Percentiles rank a stretch among this genome's conserved stretches.
phyloP scores from a whole-genome alignment of 495 filamentous ascomycete species.

The Apodospora peruviana region DNA sequence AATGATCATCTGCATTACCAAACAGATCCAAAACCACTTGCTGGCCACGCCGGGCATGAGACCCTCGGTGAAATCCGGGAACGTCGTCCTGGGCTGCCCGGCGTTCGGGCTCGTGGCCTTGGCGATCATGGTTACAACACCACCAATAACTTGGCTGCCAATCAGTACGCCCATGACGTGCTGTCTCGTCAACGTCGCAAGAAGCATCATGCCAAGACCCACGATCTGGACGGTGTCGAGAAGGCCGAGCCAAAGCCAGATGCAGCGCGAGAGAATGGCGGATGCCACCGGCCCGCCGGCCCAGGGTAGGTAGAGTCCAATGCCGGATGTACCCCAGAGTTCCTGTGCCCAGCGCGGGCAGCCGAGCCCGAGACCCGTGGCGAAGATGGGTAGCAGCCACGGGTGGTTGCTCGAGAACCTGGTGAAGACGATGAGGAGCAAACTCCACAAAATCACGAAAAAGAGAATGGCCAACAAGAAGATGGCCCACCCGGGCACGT shows the following conservation, averaged over 20 bases:
- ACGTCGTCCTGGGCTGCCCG: slow-evolving; percentile 48
- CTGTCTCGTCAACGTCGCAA: slow-evolving; percentile 53
- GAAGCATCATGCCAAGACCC: slow-evolving; percentile 56
- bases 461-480: slow-evolving; percentile 48
- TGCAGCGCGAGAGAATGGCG: slow-evolving; percentile 43
- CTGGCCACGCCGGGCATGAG: slow-evolving; percentile 39
- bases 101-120: slow-evolving; percentile 49
- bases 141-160: slow-evolving; percentile 46
- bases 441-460: slow-evolving; percentile 52
- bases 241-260: slow-evolving; percentile 60
- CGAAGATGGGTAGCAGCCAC: slow-evolving; percentile 61
- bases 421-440: slow-evolving; percentile 40
- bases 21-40: slow-evolving; percentile 57
- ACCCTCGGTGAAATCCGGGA: slow-evolving; percentile 45
- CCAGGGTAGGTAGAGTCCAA: slow-evolving; percentile 56
- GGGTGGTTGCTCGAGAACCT: slow-evolving; percentile 45
- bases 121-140: slow-evolving; percentile 48
- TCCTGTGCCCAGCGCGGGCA: slow-evolving; percentile 60
- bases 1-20: slow-evolving; percentile 52
- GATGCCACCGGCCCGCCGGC: slow-evolving; percentile 36
- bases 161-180: slow-evolving; percentile 49
- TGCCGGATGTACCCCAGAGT: slow-evolving; percentile 51
- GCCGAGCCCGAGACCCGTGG: slow-evolving; percentile 41
- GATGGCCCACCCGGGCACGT: slow-evolving; percentile 47
- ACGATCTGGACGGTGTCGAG: slow-evolving; percentile 56